Conservation (phyloP, 2,329 filamentous ascomycete species). For the Pestalotiopsis sp. region DNA sequence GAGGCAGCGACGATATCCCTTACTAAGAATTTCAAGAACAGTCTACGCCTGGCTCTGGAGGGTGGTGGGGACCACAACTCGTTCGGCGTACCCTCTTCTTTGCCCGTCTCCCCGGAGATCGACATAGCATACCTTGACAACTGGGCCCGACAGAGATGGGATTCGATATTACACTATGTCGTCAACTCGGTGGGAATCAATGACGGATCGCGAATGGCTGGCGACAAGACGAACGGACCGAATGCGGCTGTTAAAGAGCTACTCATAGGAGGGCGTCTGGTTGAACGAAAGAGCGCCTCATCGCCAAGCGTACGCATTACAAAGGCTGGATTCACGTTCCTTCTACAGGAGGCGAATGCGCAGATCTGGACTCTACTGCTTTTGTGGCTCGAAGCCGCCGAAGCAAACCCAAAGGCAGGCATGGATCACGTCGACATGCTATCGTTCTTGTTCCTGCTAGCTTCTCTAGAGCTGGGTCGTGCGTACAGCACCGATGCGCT, state of each 20-base stretch:
- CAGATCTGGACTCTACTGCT: constrained; percentile 96
- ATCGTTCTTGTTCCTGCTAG: constrained; percentile 93
- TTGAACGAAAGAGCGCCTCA: constrained; percentile 56
- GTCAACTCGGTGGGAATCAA: constrained; percentile 72
- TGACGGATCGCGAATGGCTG: constrained; percentile 27
- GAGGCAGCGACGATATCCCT: constrained; percentile 74
- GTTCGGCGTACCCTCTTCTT: constrained; percentile 82
- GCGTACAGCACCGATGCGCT: constrained; percentile 88
- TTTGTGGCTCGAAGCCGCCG: constrained; percentile 86
- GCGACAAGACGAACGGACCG: constrained; percentile 53
- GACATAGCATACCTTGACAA: constrained; percentile 76
- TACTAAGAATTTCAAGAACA: constrained; percentile 79
- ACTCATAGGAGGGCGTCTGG: constrained; percentile 78
- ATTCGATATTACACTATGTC: constrained; percentile 93
- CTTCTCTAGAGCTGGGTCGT: constrained; percentile 87
- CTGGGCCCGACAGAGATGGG: constrained; percentile 89
- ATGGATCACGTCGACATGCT: constrained; percentile 94
- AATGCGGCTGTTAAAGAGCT: constrained; percentile 84
- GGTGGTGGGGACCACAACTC: constrained; percentile 84
- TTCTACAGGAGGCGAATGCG: constrained; percentile 92
- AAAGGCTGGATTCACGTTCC: constrained; percentile 89
- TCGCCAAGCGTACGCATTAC: constrained; percentile 72
- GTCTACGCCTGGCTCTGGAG: constrained; percentile 83
- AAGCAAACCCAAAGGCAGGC: constrained; percentile 52
- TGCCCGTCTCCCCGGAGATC: constrained; percentile 64